Evolutionary conservation across 2,329 filamentous ascomycete genomes (phyloP).

Genomic region (Fusarium sarcochroum): DNA sequence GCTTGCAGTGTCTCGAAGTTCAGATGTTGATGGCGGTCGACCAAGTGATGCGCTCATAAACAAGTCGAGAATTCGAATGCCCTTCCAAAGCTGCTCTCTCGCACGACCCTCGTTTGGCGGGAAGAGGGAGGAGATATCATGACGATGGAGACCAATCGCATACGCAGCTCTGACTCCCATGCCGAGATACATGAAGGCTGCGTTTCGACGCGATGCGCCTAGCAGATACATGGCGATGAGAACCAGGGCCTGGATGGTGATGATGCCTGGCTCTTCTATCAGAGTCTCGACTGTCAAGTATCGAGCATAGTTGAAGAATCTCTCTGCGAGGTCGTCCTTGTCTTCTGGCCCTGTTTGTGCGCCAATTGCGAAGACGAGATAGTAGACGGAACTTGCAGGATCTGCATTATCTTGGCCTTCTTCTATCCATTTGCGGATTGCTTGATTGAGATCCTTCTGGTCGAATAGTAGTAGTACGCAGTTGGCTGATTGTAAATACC

Average conservation of each 20-base stretch:
- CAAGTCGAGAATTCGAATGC: constrained; percentile 51
- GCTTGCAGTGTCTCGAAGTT: constrained; percentile 46
- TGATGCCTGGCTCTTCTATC: constrained; percentile 55
- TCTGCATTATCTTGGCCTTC: constrained; percentile 37
- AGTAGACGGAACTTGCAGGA: constrained; percentile 44
- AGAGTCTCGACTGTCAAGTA: constrained; percentile 51
- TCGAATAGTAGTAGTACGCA: constrained; percentile 52
- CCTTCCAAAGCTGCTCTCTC: constrained; percentile 53
- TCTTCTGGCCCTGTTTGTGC: constrained; percentile 53
- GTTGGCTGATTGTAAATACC: constrained; percentile 51
- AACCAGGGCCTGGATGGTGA: constrained; percentile 52
- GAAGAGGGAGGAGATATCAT: constrained; percentile 50
- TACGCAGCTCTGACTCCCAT: constrained; percentile 56
- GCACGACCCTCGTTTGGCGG: constrained; percentile 41
- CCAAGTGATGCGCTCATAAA: constrained; percentile 54
- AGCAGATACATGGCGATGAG: constrained; percentile 57
- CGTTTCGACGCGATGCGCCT: constrained; percentile 53
- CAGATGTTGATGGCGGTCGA: constrained; percentile 52
- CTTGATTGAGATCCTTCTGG: constrained; percentile 44
- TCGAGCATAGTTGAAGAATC: constrained; percentile 54
- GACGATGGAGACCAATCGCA: constrained; percentile 51
- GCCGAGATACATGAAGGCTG: constrained; percentile 57
- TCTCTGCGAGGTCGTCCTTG: constrained; percentile 52
- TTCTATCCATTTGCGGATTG: constrained; percentile 50
- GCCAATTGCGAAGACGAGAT: constrained; percentile 51